Percentiles rank a stretch among this genome's conserved stretches.
phyloP scores from a whole-genome alignment of 495 filamentous ascomycete genomes.

The Recurvomyces mirabilis region DNA sequence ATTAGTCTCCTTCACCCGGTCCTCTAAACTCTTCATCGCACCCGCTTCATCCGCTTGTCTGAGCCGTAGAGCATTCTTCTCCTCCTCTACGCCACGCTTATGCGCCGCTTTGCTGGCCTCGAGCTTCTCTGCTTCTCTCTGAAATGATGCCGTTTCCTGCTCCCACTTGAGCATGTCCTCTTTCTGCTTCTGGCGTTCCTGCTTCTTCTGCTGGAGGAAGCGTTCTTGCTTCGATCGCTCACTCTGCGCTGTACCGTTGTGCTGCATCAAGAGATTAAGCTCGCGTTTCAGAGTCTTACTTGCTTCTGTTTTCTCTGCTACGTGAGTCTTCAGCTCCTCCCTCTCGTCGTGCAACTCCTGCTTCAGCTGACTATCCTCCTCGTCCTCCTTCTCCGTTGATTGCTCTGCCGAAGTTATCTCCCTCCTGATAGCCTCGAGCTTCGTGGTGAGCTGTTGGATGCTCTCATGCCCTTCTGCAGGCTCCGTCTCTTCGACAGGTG shows the following conservation, averaged over 20 bases:
- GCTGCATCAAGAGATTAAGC: slow-evolving; percentile 64
- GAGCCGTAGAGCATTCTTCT: slow-evolving; percentile 40
- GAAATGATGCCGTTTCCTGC: slow-evolving; percentile 41
- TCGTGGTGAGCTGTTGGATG: slow-evolving; percentile 40
- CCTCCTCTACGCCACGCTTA: slow-evolving; percentile 35
- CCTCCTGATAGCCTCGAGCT: slow-evolving; percentile 25
- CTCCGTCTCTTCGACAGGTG: slow-evolving; percentile 20
- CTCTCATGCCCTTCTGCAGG: slow-evolving; percentile 44
- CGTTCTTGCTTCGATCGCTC: slow-evolving; percentile 67
- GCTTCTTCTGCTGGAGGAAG: slow-evolving; percentile 49
- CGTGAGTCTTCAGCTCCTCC: slow-evolving; percentile 58
- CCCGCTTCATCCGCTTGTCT: slow-evolving; percentile 43
- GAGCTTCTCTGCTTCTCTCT: slow-evolving; percentile 37
- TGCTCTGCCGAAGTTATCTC: slow-evolving; percentile 35
- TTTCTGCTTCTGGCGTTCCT: slow-evolving; percentile 49
- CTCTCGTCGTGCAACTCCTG: slow-evolving; percentile 51
- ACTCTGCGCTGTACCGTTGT: slow-evolving; percentile 73
- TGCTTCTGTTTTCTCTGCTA: slow-evolving; percentile 76
- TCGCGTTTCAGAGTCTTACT: slow-evolving; percentile 73
- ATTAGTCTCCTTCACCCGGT: slow-evolving; percentile 51
- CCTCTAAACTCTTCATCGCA: slow-evolving; percentile 47
- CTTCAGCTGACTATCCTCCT: slow-evolving; percentile 58
- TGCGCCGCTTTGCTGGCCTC: slow-evolving; percentile 38
- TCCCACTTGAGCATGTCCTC: slow-evolving; percentile 50
- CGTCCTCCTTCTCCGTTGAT: slow-evolving; percentile 50